Percentiles rank a stretch among this genome's conserved stretches.
These are phyloP conservation scores for Gossypium sturtianum DNA, from an alignment of 345 rosid species.

Conservation along the genomic window DNA sequence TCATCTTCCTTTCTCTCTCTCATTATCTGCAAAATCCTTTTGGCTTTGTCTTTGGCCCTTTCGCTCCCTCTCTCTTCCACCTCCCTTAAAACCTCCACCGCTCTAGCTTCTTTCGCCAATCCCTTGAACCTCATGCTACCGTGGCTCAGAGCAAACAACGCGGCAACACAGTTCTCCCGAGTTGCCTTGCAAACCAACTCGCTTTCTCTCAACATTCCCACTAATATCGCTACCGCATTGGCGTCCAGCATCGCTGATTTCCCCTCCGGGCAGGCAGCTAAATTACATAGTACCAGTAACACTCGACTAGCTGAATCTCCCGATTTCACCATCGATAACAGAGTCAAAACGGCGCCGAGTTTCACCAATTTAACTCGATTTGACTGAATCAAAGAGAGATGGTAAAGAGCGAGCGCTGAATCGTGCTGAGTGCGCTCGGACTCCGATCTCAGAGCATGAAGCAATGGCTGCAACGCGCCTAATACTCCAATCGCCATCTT, in stretches of 20 bases:
- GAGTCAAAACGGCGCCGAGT: background rate
- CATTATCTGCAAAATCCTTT: background rate
- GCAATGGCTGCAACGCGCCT: conserved; percentile 1
- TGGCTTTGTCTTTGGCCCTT: background rate
- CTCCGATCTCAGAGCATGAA: background rate
- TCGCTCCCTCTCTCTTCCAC: background rate
- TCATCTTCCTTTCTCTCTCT: background rate
- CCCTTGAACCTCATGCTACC: conserved; percentile 6
- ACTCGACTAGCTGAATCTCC: background rate
- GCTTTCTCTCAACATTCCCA: background rate
- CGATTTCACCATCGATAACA: background rate
- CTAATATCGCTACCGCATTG: background rate
- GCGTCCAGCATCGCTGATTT: background rate
- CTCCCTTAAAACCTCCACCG: background rate
- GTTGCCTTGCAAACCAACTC: background rate
- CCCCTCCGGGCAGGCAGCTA: background rate
- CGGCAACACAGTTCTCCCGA: background rate
- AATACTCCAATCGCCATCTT: conserved; percentile 1
- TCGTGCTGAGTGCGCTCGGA: background rate
- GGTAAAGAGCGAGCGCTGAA: background rate
- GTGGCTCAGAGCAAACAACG: background rate
- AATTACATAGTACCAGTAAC: background rate
- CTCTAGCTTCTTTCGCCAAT: background rate
- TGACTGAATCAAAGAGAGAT: background rate
- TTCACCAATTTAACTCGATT: background rate